Evolutionary conservation across 768 basidiomycete species (phyloP), one percentile per base, ranked within the genome.

Genomic region (Mycena kentingensis): DNA sequence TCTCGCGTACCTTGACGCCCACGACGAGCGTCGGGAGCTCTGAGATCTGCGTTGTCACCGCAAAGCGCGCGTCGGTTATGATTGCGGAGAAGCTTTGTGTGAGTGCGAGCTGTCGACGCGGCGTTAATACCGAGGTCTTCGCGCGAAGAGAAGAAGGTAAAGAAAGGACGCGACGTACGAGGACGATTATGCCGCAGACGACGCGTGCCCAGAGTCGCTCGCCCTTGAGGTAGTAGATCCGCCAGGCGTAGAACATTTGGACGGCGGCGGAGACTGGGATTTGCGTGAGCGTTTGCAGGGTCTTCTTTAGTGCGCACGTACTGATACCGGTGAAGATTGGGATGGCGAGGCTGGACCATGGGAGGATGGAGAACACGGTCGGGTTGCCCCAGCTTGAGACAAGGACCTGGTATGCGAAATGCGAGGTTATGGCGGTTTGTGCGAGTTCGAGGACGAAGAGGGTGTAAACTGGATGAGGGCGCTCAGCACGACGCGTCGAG

Each of bases 241-340:
- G 43, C 54, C 54, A 47, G 1, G 49, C 49, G 32, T 50, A 55
- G 29, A 55, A 55, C 10, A 51, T 46, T 21, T 55, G 54, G 5
- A 58, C 56, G 2, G 31, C 13, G 3, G 38, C 41, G 2, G 51
- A 49, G 16, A 37, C 56, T 57, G 7, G 28, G 32, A 26, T 37
- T 12, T 31, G 36, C 18, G 4, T 6, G 8, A 18, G n/a, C n/a
- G n/a, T n/a, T n/a, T n/a, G n/a, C 16, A 16, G 3, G 32, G 22
- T 47, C 11, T 6, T 15, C n/a, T 31, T 10, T 32, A 7, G 26
- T 21, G 46, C 5, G 19, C 11, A 32, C 57, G 13, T 16, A 66
- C 65, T 58, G 28, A 63, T 32, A 2, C 58, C 63, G 11, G 57
- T 59, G 45, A 61, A 55, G 15, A 60, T 58, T 2, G 60, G 58